Percentiles rank a stretch among this genome's conserved stretches.
phyloP scores from a whole-genome alignment of 176 grass and related monocot genomes.

The Hordeum marinum region DNA sequence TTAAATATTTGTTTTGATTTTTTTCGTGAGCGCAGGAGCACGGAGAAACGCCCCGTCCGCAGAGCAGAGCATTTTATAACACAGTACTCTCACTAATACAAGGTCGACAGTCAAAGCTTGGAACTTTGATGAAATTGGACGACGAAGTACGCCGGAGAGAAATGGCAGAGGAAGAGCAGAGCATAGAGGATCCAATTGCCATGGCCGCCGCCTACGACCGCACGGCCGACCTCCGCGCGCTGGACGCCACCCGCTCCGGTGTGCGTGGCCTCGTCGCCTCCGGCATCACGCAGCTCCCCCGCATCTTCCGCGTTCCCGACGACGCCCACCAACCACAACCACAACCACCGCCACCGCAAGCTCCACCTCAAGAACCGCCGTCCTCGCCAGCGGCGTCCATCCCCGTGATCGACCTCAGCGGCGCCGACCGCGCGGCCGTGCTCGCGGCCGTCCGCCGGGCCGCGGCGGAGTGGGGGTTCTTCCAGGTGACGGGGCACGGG shows the following conservation, averaged over 20 bases:
- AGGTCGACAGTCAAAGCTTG: no score
- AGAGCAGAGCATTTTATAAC: no score
- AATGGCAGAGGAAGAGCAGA: no score
- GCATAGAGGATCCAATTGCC: not conserved
- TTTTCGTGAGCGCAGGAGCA: no score
- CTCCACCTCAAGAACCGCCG: not conserved
- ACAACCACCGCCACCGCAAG: not conserved
- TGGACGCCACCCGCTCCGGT: conserved; percentile 59
- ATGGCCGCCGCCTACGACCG: conserved; percentile 39
- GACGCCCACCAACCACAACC: not conserved
- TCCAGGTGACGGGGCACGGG: conserved; percentile 51
- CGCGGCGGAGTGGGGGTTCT: conserved; percentile 46
- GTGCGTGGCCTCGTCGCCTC: conserved; percentile 49
- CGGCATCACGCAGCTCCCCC: conserved; percentile 26
- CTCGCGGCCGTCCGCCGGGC: conserved; percentile 22
- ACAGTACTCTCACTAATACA: no score
- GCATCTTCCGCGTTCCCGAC: conserved; percentile 32
- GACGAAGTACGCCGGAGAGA: no score
- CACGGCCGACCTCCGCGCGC: conserved; percentile 35
- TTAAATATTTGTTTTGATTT: no score
- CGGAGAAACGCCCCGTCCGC: no score
- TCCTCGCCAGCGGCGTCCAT: not conserved
- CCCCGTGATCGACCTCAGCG: conserved; percentile 36
- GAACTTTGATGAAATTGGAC: no score
- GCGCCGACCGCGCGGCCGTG: not conserved